phyloP scores from a whole-genome alignment of 345 rosid genomes.

The Gossypium arboreum region DNA sequence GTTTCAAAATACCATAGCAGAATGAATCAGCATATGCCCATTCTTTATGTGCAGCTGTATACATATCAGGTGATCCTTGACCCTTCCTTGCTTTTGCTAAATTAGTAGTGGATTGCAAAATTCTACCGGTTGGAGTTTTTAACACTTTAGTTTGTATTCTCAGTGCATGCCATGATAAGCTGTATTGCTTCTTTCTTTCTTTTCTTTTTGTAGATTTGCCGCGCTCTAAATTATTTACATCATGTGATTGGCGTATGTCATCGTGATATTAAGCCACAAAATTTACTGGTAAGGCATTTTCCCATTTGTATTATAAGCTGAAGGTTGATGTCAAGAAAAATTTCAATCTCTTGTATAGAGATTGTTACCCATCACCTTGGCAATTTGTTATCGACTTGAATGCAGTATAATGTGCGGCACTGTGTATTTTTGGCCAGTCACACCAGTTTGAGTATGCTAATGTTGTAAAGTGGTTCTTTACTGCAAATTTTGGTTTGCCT shows the following conservation, averaged over 20 bases:
- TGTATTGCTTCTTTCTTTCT: constrained; percentile 1
- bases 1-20: constrained; percentile 73
- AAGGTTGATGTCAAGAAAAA: not conserved
- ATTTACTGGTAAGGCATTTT: constrained; percentile 67
- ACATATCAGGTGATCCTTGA: constrained; percentile 55
- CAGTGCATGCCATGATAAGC: not conserved
- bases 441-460: not conserved
- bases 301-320: constrained; percentile 2
- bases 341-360: not conserved
- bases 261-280: constrained; percentile 98
- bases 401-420: not conserved
- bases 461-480: not conserved
- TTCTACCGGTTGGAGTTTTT: not conserved
- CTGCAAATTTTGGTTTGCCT: not conserved
- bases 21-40: constrained; percentile 58
- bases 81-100: not conserved
- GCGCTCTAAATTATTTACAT: constrained; percentile 89
- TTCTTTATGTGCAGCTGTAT: constrained; percentile 70
- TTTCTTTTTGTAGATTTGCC: constrained; percentile 62
- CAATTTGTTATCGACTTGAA: not conserved
- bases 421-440: not conserved
- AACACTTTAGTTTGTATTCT: not conserved
- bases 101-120: not conserved
- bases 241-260: constrained; percentile 87
- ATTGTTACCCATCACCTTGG: not conserved